Conservation (phyloP, 306 rosid species). For the Lotus japonicus region DNA sequence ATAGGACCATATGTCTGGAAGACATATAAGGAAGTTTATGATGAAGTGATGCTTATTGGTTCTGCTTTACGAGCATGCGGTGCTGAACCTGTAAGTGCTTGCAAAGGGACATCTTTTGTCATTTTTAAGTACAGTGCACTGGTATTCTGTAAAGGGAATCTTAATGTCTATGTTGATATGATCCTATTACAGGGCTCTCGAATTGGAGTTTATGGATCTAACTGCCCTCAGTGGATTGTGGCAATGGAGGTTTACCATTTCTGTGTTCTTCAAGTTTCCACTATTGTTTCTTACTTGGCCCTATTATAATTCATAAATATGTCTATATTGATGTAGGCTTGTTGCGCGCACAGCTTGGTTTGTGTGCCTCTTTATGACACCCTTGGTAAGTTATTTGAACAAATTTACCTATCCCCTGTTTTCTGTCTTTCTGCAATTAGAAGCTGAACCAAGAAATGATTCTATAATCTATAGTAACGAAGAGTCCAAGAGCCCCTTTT, state of each 20-base stretch:
- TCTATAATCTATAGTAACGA: no score
- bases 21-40: slow-evolving; percentile 67
- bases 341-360: slow-evolving; percentile 67
- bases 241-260: slow-evolving; percentile 50
- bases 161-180: neutral
- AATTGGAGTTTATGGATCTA: slow-evolving; percentile 74
- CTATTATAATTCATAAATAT: neutral
- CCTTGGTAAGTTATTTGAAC: slow-evolving; percentile 45
- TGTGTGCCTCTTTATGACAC: slow-evolving; percentile 93
- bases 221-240: slow-evolving; percentile 80
- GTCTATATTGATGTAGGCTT: slow-evolving; percentile 50
- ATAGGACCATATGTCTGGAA: slow-evolving; percentile 74
- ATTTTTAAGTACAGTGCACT: neutral
- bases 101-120: neutral
- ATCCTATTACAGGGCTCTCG: slow-evolving; percentile 48
- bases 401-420: no score
- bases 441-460: no score
- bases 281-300: neutral
- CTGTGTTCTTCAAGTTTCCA: neutral
- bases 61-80: slow-evolving; percentile 77
- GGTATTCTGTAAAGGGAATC: neutral
- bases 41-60: slow-evolving; percentile 56
- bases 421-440: no score
- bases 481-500: no score
- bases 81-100: slow-evolving; percentile 60